Conservation (phyloP, 345 rosid genomes). For the Hevea brasiliensis region DNA sequence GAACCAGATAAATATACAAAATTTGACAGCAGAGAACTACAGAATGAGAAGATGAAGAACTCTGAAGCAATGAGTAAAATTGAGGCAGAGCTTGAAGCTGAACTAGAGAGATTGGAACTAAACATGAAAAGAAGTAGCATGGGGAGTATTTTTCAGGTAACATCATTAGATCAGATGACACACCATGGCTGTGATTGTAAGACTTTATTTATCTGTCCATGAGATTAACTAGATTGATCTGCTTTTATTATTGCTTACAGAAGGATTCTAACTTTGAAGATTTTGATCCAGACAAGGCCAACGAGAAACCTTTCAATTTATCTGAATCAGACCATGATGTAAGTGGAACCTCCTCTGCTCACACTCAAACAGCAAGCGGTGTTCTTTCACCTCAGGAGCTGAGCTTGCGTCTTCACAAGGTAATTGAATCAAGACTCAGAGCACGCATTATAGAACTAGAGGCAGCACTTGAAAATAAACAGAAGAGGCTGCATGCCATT, state of each 20-base stretch:
- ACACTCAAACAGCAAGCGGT: slow-evolving; percentile 9
- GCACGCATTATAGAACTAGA: slow-evolving; percentile 37
- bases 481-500: slow-evolving; percentile 23
- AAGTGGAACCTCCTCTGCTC: background rate
- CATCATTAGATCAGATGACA: background rate
- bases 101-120: slow-evolving; percentile 31
- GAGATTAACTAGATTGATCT: no score
- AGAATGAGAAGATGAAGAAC: slow-evolving; percentile 11
- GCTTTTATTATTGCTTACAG: background rate
- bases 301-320: slow-evolving; percentile 1
- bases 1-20: background rate
- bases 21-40: background rate
- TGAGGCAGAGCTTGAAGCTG: slow-evolving; percentile 46
- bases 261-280: slow-evolving; percentile 17
- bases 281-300: background rate
- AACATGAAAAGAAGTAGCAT: slow-evolving; percentile 23
- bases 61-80: slow-evolving; percentile 31
- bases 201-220: no score
- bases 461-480: slow-evolving; percentile 29
- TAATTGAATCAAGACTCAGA: slow-evolving; percentile 32
- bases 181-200: background rate
- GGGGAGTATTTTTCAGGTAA: slow-evolving; percentile 24
- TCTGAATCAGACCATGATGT: slow-evolving; percentile 22
- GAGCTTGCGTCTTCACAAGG: slow-evolving; percentile 37
- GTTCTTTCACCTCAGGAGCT: slow-evolving; percentile 30